Conservation (phyloP, 2,329 filamentous ascomycete genomes). For the Periconia digitata region DNA sequence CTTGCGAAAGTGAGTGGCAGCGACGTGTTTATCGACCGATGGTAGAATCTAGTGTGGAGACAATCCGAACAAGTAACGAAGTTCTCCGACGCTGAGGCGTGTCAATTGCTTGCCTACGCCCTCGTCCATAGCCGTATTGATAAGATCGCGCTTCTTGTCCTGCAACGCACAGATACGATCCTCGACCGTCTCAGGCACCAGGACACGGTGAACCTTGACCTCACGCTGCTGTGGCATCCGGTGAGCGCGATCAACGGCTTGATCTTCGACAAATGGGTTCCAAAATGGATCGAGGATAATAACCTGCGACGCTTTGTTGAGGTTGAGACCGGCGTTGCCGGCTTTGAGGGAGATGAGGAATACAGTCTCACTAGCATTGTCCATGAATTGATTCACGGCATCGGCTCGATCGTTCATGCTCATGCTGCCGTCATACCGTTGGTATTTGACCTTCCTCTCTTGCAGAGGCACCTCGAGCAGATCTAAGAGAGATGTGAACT, state of each 20-base stretch:
- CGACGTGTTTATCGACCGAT: too few species aligned
- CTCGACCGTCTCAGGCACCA: slow-evolving; percentile 79
- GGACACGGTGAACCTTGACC: slow-evolving; percentile 78
- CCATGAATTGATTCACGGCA: slow-evolving; percentile 68
- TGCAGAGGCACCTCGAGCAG: slow-evolving; percentile 72
- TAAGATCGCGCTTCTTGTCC: slow-evolving; percentile 73
- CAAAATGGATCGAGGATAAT: slow-evolving; percentile 64
- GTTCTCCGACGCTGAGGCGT: slow-evolving; percentile 65
- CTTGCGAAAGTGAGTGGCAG: too few species aligned
- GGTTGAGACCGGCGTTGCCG: slow-evolving; percentile 82
- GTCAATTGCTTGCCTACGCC: slow-evolving; percentile 66
- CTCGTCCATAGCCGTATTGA: slow-evolving; percentile 80
- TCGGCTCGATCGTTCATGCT: slow-evolving; percentile 64
- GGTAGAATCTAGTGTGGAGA: background rate
- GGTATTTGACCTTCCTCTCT: slow-evolving; percentile 59
- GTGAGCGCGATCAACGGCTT: slow-evolving; percentile 87
- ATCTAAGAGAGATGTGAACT: slow-evolving; percentile 78
- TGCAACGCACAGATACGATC: slow-evolving; percentile 82
- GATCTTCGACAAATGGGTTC: slow-evolving; percentile 92
- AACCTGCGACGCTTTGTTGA: slow-evolving; percentile 79
- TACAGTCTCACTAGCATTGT: slow-evolving; percentile 61
- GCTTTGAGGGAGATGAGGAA: slow-evolving; percentile 80
- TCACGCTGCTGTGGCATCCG: slow-evolving; percentile 77
- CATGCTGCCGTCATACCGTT: slow-evolving; percentile 79
- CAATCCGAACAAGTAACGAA: slow-evolving; percentile 69